Evolutionary conservation across 129 eudicot species (phyloP), one percentile per base, ranked within the genome.

Genomic region (Apium graveolens): DNA sequence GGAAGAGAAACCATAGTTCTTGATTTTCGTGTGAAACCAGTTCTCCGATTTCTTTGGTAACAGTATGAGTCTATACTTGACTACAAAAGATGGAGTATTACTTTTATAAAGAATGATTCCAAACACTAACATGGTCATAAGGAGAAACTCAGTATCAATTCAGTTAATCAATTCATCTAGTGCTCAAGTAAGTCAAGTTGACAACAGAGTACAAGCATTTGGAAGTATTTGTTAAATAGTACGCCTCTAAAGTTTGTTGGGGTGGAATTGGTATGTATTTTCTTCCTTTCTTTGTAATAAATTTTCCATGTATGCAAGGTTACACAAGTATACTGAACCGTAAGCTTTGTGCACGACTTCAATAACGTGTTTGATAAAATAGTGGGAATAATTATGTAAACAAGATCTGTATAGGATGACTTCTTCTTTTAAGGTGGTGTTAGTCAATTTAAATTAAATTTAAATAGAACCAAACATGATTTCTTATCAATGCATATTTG

Each of bases 221-320:
- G 74, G 65, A 89, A 78, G 35, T 87, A 85, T 49, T 51, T 48
- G 72, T 43, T 87, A 42, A 73, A 83, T 71, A 76, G 86, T 75
- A 83, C 93, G 20, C 78, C 86, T 43, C 42, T 85, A 55, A 69
- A 85, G 80, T 79, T 89, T 65, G 72, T 78, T 26, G 90, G 90
- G 45, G 78, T 83, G 70, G 73, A 83, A 71, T 77, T 65, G 89
- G 93, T 89, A 83, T 48, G 80, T 63, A n/a, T n/a, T n/a, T n/a
- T n/a, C n/a, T n/a, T n/a, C n/a, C n/a, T n/a, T n/a, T n/a, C n/a
- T n/a, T n/a, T 63, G 16, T 63, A 20, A 63, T 63, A 8, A 63
- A 2, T 63, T 27, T 63, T 1, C 2, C 70, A 63, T 26, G 13
- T 27, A 27, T 55, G 63, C 29, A 10, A 55, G 3, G 4, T 24